These are phyloP conservation scores for Capsicum chinense DNA, from an alignment of 257 asterid genomes.

Conservation along the genomic window DNA sequence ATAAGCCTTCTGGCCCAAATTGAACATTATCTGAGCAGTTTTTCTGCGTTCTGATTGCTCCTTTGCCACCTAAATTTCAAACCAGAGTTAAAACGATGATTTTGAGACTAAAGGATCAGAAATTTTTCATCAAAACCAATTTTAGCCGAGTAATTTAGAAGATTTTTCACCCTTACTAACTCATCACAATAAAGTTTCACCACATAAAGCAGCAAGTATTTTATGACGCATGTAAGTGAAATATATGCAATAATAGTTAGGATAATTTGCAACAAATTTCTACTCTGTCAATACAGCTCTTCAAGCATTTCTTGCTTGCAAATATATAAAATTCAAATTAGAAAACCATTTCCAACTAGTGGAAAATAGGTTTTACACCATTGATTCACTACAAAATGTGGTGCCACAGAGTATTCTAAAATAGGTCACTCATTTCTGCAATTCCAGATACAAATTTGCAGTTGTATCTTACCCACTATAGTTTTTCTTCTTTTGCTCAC, in stretches of 20 bases:
- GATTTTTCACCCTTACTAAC: background rate
- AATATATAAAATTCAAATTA: background rate
- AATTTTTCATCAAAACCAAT: background rate
- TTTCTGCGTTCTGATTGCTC: conserved; percentile 94
- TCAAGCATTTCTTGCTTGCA: background rate
- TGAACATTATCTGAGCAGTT: conserved; percentile 88
- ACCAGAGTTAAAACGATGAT: background rate
- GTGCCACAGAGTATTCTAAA: background rate
- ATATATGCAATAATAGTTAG: background rate
- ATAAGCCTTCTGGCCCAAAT: conserved; percentile 90
- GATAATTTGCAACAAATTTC: background rate
- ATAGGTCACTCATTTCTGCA: background rate
- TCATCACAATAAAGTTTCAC: background rate
- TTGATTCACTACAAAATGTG: background rate
- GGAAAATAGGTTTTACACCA: background rate
- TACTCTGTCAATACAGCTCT: background rate
- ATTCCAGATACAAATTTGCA: background rate
- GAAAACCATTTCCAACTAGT: background rate
- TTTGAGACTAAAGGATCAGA: background rate
- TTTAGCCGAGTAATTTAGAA: background rate
- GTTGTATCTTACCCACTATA: background rate
- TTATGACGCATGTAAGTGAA: background rate
- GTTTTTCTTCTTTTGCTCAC: background rate
- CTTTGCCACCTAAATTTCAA: conserved; percentile 69
- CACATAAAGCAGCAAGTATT: background rate